Percentiles rank a stretch among this genome's conserved stretches.
phyloP scores from a whole-genome alignment of 1,284 basidiomycete genomes.

The Apiotrichum brassicae region DNA sequence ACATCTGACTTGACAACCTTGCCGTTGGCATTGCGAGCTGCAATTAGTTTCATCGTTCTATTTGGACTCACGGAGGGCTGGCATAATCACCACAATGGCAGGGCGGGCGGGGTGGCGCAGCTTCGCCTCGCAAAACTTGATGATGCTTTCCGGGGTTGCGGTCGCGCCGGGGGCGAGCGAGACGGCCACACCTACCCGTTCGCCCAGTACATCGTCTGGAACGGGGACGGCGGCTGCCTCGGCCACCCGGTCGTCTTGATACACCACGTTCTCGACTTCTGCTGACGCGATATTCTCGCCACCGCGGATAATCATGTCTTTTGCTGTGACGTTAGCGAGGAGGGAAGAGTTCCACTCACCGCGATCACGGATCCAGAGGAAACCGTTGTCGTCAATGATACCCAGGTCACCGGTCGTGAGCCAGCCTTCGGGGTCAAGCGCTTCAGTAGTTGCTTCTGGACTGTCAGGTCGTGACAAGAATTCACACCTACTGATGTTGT shows the following conservation, averaged over 20 bases:
- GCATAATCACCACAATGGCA: constrained; percentile 5
- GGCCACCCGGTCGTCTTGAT: constrained; percentile 26
- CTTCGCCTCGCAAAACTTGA: not conserved
- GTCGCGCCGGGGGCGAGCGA: constrained; percentile 18
- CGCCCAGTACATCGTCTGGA: constrained; percentile 32
- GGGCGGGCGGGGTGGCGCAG: constrained; percentile 12
- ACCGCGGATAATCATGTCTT: constrained; percentile 43
- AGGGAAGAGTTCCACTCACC: not conserved
- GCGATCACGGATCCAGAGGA: constrained; percentile 37
- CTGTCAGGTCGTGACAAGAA: not conserved
- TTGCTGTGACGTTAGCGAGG: constrained; percentile 23
- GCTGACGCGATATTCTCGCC: constrained; percentile 41
- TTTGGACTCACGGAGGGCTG: constrained; percentile 8
- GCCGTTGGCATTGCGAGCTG: constrained; percentile 15
- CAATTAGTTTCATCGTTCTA: not conserved
- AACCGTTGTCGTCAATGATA: constrained; percentile 32
- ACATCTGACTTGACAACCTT: constrained; percentile 19
- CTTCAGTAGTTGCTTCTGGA: constrained; percentile 27
- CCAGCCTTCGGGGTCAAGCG: constrained; percentile 38
- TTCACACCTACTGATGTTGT: constrained; percentile 8
- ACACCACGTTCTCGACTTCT: constrained; percentile 40
- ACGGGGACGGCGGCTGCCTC: constrained; percentile 38
- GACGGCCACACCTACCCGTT: constrained; percentile 34
- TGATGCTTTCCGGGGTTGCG: constrained; percentile 7
- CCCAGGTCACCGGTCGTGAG: constrained; percentile 41